Percentiles rank a stretch among this genome's conserved stretches.
These are phyloP conservation scores for Agrocybe chaxingu DNA, from an alignment of 768 basidiomycete genomes.

Conservation along the genomic window DNA sequence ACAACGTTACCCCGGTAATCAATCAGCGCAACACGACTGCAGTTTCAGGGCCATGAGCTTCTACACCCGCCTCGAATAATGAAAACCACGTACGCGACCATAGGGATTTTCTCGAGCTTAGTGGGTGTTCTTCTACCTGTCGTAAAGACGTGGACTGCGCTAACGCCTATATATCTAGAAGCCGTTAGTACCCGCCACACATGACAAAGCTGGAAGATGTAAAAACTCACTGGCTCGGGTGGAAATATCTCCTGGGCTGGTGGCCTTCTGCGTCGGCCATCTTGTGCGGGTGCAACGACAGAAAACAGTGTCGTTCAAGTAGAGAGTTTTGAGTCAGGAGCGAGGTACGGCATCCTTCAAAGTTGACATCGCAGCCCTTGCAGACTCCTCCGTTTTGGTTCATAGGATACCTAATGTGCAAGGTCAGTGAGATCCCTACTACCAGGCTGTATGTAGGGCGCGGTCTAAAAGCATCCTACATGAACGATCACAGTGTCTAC, in stretches of 20 bases:
- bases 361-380: background rate
- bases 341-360: background rate
- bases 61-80: background rate
- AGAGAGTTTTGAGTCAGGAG: too few relatives aligned
- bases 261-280: too few relatives aligned
- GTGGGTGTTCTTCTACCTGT: slow-evolving; percentile 26
- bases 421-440: too few relatives aligned
- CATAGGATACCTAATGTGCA: background rate
- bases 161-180: slow-evolving; percentile 43
- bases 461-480: too few relatives aligned
- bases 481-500: too few relatives aligned
- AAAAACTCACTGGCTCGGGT: too few relatives aligned
- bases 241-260: too few relatives aligned
- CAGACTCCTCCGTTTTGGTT: background rate
- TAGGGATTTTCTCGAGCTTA: slow-evolving; percentile 34
- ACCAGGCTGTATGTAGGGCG: too few relatives aligned
- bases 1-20: slow-evolving; percentile 45
- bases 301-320: too few relatives aligned
- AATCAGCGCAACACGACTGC: slow-evolving; percentile 47
- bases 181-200: background rate
- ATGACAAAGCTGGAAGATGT: background rate
- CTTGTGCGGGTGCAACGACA: too few relatives aligned
- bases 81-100: slow-evolving; percentile 44
- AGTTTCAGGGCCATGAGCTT: slow-evolving; percentile 1
- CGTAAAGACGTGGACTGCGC: slow-evolving; percentile 41